Evolutionary conservation across 768 basidiomycete species (phyloP).

Genomic region (Macrolepiota dolichaula): DNA sequence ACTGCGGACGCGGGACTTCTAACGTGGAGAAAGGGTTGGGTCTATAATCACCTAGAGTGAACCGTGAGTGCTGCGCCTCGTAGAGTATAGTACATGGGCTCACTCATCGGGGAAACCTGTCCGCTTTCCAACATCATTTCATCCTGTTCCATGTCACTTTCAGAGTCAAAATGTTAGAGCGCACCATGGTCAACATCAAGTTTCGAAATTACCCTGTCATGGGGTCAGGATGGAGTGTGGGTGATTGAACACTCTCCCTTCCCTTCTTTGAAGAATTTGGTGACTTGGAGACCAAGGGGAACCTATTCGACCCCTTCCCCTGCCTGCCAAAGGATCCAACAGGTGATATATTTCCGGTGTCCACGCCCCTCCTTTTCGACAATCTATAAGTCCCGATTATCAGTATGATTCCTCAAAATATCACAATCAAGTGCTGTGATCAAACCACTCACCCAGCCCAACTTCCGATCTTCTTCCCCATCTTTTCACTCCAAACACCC

Average conservation of each 20-base stretch:
- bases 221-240: slow-evolving; percentile 28
- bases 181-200: neutral
- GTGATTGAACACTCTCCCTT: slow-evolving; percentile 24
- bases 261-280: slow-evolving; percentile 10
- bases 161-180: slow-evolving; percentile 9
- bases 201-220: slow-evolving; percentile 22
- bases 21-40: slow-evolving; percentile 23
- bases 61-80: neutral
- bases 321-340: neutral
- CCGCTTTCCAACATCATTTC: slow-evolving; percentile 78
- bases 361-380: slow-evolving; percentile 12
- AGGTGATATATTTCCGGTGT: neutral
- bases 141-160: slow-evolving; percentile 24
- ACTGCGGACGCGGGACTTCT: neutral
- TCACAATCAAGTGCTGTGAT: neutral
- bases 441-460: slow-evolving; percentile 37
- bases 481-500: slow-evolving; percentile 39
- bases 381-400: slow-evolving; percentile 14
- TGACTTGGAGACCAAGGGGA: slow-evolving; percentile 15
- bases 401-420: neutral
- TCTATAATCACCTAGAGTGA: slow-evolving; percentile 24
- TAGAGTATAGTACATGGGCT: slow-evolving; percentile 21
- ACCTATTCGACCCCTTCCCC: slow-evolving; percentile 9
- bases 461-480: slow-evolving; percentile 40
- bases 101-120: slow-evolving; percentile 70